Evolutionary conservation across 1,139 yeast species (phyloP).

Genomic region (Suhomyces bribrorum): DNA sequence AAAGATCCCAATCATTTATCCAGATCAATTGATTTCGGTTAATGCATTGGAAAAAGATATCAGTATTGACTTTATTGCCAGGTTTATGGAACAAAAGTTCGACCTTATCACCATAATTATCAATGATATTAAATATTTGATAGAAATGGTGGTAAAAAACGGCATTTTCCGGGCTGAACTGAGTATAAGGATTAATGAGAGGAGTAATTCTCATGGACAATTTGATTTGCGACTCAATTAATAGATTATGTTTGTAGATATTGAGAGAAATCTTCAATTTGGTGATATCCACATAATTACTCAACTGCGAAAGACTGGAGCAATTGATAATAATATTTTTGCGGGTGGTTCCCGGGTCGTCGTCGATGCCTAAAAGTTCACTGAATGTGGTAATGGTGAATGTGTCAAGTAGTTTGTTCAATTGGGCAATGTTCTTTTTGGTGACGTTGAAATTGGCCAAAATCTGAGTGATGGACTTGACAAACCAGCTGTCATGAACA

Average conservation of each 20-base stretch:
- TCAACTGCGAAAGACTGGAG: slow-evolving; percentile 59
- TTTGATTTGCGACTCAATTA: slow-evolving; percentile 25
- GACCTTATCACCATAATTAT: slow-evolving; percentile 42
- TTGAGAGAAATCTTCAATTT: slow-evolving; percentile 73
- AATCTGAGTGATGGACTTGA: slow-evolving; percentile 76
- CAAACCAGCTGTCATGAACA: slow-evolving; percentile 92
- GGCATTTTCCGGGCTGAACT: slow-evolving; percentile 25
- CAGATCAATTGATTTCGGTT: slow-evolving; percentile 54
- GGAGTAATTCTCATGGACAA: slow-evolving; percentile 23
- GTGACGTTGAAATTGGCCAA: slow-evolving; percentile 53
- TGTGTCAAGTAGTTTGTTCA: slow-evolving; percentile 34
- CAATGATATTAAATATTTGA: slow-evolving; percentile 51
- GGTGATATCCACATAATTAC: slow-evolving; percentile 70
- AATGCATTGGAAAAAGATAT: slow-evolving; percentile 53
- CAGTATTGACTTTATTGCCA: slow-evolving; percentile 54
- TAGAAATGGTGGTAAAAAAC: slow-evolving; percentile 46
- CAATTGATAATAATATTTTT: slow-evolving; percentile 48
- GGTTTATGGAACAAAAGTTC: slow-evolving; percentile 59
- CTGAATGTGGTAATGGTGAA: slow-evolving; percentile 21
- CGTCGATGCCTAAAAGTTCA: slow-evolving; percentile 7
- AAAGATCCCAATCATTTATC: slow-evolving; percentile 66
- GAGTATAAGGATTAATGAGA: slow-evolving; percentile 26
- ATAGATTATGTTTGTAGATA: slow-evolving; percentile 55
- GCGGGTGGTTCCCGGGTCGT: slow-evolving; percentile 1
- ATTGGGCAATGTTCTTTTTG: slow-evolving; percentile 30